Evolutionary conservation across 73 alveolate species (phyloP).

Genomic region (Halteria grandinella): DNA sequence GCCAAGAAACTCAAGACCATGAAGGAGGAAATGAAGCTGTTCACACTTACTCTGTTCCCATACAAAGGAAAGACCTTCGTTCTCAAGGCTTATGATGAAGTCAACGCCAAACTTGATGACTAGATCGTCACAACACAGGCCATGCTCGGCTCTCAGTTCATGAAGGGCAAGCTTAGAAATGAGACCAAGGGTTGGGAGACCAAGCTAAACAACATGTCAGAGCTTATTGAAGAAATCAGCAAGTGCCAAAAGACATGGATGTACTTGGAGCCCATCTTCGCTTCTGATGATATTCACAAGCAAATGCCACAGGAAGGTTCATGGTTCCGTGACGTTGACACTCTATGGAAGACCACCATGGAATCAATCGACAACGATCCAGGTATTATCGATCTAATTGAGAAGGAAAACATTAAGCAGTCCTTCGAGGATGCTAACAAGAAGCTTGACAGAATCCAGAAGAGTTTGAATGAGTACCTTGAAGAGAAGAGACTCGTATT

Average conservation of each 20-base stretch:
- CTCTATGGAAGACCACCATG: conserved; percentile 92
- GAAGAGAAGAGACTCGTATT: conserved; percentile 97
- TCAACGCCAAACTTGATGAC: conserved; percentile 82
- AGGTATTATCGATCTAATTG: conserved; percentile 77
- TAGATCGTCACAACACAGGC: conserved; percentile 79
- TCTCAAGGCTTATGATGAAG: conserved; percentile 82
- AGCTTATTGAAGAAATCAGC: conserved; percentile 84
- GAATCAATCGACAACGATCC: conserved; percentile 77
- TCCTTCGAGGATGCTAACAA: conserved; percentile 88
- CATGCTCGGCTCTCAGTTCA: conserved; percentile 84
- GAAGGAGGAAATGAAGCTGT: conserved; percentile 79
- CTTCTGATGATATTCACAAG: conserved; percentile 98
- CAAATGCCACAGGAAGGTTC: conserved; percentile 91
- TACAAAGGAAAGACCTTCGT: conserved; percentile 81
- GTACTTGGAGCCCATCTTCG: conserved; percentile 99
- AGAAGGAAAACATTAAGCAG: conserved; percentile 86
- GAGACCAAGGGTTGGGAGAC: conserved; percentile 57
- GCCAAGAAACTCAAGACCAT: conserved; percentile 77
- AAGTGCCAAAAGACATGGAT: conserved; percentile 98
- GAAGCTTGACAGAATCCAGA: conserved; percentile 96
- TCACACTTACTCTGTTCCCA: conserved; percentile 74
- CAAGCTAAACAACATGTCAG: conserved; percentile 77
- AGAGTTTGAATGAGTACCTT: conserved; percentile 96
- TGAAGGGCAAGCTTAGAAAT: conserved; percentile 64
- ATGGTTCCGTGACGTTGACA: conserved; percentile 91